phyloP scores from a whole-genome alignment of 495 filamentous ascomycete genomes.

The Penicillium dipodomyicola region DNA sequence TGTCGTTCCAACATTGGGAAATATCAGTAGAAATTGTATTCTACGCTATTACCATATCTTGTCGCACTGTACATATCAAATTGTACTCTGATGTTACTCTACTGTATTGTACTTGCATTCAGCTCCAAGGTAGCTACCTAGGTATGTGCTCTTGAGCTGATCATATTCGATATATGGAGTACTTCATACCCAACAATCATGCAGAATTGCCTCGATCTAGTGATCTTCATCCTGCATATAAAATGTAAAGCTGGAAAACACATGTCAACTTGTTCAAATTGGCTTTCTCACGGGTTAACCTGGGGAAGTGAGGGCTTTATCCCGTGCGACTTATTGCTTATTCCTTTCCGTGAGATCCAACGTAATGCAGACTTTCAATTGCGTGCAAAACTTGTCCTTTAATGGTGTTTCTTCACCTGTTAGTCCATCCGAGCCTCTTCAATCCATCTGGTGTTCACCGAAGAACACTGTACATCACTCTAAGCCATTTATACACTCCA shows the following conservation, averaged over 20 bases:
- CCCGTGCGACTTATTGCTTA: conserved; percentile 7
- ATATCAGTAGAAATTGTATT: not conserved
- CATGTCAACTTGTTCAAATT: not conserved
- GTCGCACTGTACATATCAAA: conserved; percentile 1
- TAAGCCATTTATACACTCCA: not conserved
- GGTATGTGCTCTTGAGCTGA: too few relatives aligned
- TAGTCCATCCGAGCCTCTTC: not conserved
- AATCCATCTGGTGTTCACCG: not conserved
- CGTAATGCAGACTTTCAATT: conserved; percentile 12
- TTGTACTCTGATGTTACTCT: conserved; percentile 2
- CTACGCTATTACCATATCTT: not conserved
- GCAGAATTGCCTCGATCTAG: conserved; percentile 2
- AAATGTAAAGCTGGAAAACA: not conserved
- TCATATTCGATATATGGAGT: not conserved
- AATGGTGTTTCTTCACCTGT: not conserved
- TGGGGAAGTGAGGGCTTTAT: not conserved
- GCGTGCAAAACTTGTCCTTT: conserved; percentile 2
- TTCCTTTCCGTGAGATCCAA: conserved; percentile 5
- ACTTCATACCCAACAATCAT: not conserved
- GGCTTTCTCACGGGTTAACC: not conserved
- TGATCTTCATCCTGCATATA: not conserved
- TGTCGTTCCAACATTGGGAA: not conserved
- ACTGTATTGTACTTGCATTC: not conserved
- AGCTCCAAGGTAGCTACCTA: not conserved
- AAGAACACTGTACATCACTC: not conserved